phyloP scores from a whole-genome alignment of 176 grass and related monocot genomes.

The Oryza meyeriana region DNA sequence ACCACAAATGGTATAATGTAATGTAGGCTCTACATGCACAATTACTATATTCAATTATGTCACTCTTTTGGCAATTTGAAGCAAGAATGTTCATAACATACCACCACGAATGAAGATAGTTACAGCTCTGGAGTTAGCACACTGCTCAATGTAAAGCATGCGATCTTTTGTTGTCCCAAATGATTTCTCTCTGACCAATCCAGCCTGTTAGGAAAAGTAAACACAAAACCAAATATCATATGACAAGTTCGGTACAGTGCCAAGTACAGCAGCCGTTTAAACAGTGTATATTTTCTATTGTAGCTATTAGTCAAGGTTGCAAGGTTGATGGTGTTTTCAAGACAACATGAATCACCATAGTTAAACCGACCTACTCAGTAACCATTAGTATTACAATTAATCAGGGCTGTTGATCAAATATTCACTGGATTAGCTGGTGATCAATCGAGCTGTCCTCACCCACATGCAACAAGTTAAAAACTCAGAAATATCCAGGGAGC shows the following conservation, averaged over 20 bases:
- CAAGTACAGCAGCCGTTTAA: background rate
- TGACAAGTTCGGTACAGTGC: background rate
- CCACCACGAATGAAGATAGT: constrained; percentile 98
- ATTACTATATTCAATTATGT: background rate
- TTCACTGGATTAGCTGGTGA: background rate
- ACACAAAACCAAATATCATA: background rate
- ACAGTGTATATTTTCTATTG: background rate
- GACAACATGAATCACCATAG: background rate
- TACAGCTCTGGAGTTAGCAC: constrained; percentile 92
- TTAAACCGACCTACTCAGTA: background rate
- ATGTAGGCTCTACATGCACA: background rate
- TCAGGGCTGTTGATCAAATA: background rate
- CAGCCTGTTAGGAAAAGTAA: constrained; percentile 61
- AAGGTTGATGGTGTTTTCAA: background rate
- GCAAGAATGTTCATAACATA: constrained; percentile 32
- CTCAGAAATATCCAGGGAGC: background rate
- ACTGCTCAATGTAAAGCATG: constrained; percentile 91
- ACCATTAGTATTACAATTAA: background rate
- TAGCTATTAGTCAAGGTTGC: background rate
- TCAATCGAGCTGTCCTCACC: background rate
- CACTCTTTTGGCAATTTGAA: background rate
- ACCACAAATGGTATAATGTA: background rate
- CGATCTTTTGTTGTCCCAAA: constrained; percentile 95
- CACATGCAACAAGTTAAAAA: background rate
- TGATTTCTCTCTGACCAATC: constrained; percentile 94